Evolutionary conservation across 306 rosid species (phyloP).

Genomic region (Cicer cuneatum): DNA sequence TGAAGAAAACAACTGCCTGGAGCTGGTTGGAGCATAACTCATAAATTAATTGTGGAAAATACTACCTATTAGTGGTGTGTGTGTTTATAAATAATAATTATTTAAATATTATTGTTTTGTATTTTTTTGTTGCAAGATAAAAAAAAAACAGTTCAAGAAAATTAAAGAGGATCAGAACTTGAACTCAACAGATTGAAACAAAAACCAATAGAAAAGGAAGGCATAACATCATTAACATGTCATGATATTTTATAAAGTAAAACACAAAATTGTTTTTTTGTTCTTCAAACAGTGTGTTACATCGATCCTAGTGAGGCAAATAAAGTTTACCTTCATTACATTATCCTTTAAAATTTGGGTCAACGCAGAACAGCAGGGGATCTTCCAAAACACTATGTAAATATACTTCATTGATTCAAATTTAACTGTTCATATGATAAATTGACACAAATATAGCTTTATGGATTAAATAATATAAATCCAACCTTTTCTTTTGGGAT

Average conservation of each 20-base stretch:
- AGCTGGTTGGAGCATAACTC: constrained; percentile 68
- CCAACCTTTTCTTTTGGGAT: not conserved
- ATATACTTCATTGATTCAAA: constrained; percentile 3
- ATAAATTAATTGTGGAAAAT: constrained; percentile 55
- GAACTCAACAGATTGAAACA: constrained; percentile 13
- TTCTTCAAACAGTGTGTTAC: constrained; percentile 3
- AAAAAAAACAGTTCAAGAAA: not conserved
- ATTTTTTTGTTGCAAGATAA: too few relatives aligned
- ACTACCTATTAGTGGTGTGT: not conserved
- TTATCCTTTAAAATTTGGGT: too few relatives aligned
- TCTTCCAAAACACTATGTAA: not conserved
- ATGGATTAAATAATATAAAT: constrained; percentile 12
- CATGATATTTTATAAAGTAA: constrained; percentile 2
- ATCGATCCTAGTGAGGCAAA: not conserved
- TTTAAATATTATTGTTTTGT: too few relatives aligned
- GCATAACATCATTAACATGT: too few relatives aligned
- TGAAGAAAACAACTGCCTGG: constrained; percentile 62
- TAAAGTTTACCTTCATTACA: not conserved
- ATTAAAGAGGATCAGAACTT: constrained; percentile 10
- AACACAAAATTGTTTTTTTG: too few relatives aligned
- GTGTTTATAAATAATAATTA: not conserved
- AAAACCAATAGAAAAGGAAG: constrained; percentile 31
- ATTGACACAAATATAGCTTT: not conserved
- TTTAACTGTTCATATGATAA: not conserved
- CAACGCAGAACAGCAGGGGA: too few relatives aligned